Evolutionary conservation across 257 asterid species (phyloP).

Genomic region (Oldenlandia corymbosa): DNA sequence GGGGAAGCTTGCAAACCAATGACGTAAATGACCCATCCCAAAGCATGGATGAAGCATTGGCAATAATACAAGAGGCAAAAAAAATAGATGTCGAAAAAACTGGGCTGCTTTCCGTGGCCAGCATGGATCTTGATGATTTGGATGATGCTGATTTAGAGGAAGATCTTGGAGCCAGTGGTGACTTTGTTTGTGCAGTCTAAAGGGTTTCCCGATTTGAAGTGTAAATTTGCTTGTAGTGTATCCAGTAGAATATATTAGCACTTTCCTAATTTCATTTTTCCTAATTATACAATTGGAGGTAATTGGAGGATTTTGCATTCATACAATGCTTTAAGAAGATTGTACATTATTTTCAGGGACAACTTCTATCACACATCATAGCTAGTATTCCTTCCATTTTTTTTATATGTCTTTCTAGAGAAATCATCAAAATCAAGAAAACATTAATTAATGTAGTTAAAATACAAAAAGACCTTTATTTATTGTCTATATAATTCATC

Average conservation of each 20-base stretch:
- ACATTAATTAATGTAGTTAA: too few relatives aligned
- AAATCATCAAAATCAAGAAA: too few relatives aligned
- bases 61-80: slow-evolving; percentile 33
- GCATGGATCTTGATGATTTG: slow-evolving; percentile 36
- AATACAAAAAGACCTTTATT: too few relatives aligned
- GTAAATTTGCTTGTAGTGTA: neutral
- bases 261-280: neutral
- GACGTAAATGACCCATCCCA: slow-evolving; percentile 37
- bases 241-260: neutral
- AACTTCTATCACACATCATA: too few relatives aligned
- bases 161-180: slow-evolving; percentile 33
- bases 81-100: slow-evolving; percentile 6
- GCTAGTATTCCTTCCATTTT: too few relatives aligned
- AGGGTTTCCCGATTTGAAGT: neutral
- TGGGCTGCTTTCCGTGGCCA: slow-evolving; percentile 17
- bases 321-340: too few relatives aligned
- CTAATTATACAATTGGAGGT: neutral
- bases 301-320: too few relatives aligned
- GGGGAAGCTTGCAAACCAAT: slow-evolving; percentile 27
- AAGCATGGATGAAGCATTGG: slow-evolving; percentile 33
- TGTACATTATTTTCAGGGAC: too few relatives aligned
- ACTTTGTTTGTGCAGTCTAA: slow-evolving; percentile 28
- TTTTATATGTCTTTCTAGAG: too few relatives aligned
- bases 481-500: too few relatives aligned
- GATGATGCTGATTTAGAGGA: slow-evolving; percentile 36